These are phyloP conservation scores for Pittosporum tobira DNA, from an alignment of 129 eudicot species.

Conservation along the genomic window DNA sequence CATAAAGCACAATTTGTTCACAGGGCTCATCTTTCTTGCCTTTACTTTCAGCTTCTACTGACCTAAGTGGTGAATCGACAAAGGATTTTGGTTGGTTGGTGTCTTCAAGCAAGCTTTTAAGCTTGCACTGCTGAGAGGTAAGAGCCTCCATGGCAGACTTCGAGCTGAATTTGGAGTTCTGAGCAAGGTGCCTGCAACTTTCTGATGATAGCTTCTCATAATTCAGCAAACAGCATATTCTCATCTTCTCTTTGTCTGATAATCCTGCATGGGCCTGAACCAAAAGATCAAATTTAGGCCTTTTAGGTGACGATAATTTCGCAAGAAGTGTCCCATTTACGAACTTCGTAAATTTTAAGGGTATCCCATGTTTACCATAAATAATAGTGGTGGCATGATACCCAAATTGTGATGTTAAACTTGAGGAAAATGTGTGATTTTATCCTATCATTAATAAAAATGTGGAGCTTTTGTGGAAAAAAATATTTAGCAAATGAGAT, in stretches of 20 bases:
- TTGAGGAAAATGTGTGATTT: too few relatives aligned
- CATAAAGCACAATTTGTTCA: slow-evolving; percentile 39
- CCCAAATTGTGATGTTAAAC: too few relatives aligned
- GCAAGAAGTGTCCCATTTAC: too few relatives aligned
- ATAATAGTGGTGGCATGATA: too few relatives aligned
- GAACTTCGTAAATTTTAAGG: too few relatives aligned
- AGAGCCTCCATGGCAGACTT: slow-evolving; percentile 47
- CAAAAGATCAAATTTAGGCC: background rate
- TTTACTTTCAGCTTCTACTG: slow-evolving; percentile 16
- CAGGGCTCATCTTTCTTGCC: slow-evolving; percentile 14
- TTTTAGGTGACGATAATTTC: too few relatives aligned
- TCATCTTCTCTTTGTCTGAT: slow-evolving; percentile 59
- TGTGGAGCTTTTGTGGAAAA: too few relatives aligned
- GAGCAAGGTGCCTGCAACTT: slow-evolving; percentile 44
- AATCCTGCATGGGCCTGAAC: slow-evolving; percentile 47
- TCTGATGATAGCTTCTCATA: slow-evolving; percentile 67
- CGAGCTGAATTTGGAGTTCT: slow-evolving; percentile 53
- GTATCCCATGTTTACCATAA: too few relatives aligned
- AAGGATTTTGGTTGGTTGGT: slow-evolving; percentile 22
- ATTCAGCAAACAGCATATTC: slow-evolving; percentile 39
- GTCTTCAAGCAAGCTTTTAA: slow-evolving; percentile 57
- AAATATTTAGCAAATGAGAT: too few relatives aligned
- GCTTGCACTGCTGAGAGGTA: slow-evolving; percentile 51
- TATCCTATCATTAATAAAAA: too few relatives aligned
- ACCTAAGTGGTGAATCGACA: slow-evolving; percentile 18